Evolutionary conservation across 768 basidiomycete species (phyloP), one percentile per base, ranked within the genome.

Genomic region (Boletales sp.): DNA sequence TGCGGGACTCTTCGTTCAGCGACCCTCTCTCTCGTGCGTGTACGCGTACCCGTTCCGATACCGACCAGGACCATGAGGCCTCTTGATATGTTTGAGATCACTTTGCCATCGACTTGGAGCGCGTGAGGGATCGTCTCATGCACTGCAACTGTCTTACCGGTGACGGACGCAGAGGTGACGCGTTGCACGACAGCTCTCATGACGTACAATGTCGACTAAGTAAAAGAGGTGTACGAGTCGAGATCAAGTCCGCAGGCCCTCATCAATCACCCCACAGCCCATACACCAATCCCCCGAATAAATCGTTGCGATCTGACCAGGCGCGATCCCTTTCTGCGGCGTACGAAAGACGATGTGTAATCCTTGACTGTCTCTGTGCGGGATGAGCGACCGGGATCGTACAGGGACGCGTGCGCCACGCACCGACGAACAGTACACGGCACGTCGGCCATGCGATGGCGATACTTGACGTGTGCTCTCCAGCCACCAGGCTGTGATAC

Each of bases 1-100:
- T 76, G 62, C 46, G 15, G 28, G 44, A 28, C 25, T 28, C 5
- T 28, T 4, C 6, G 25, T 28, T 28, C 25, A 28, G 25, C 25
- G 25, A 28, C 25, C 25, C 25, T 5, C 3, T 28, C 25, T 28
- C 25, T 28, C 25, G 6, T 28, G 25, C 25, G 25, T 17, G 47
- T 34, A 40, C 21, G 54, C 75, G 57, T 73, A 88, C 90, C 89
- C 71, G 75, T 74, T 38, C 88, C 90, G 56, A 97, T 89, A 25
- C 94, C 94, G 32, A 97, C 82, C 14, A 97, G 80, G 17, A 94
- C 88, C 80, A 97, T 86, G 30, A 97, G 72, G 2, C 94, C 94
- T 56, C 78, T 76, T 15, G 86, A 84, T 53, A 97, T 95, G 34
- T 79, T 78, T 4, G 93, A 92, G 54, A 97, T 82, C 31, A 83